A percentile compares a stretch with the other conserved stretches of the same genome.
Conservation (phyloP, 768 basidiomycete genomes). For the Suillus americanus region DNA sequence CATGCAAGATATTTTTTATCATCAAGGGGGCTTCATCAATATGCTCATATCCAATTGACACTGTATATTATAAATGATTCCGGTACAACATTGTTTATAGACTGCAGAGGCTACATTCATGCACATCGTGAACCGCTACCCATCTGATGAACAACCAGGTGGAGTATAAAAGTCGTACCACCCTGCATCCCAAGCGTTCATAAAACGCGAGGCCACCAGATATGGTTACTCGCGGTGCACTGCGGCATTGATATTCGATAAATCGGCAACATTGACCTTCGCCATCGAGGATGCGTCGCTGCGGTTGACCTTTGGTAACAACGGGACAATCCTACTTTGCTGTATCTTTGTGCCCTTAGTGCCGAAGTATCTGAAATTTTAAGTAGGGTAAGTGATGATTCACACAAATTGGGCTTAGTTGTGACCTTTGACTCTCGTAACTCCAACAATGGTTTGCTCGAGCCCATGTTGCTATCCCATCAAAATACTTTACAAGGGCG, state of each 20-base stretch:
- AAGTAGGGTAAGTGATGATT: background rate
- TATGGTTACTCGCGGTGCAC: background rate
- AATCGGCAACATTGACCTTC: background rate
- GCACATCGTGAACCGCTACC: no score
- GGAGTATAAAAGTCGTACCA: no score
- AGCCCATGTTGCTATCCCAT: constrained; percentile 27
- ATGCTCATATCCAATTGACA: no score
- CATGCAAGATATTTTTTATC: no score
- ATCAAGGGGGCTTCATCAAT: no score
- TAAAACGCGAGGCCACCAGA: no score
- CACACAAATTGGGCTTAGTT: background rate
- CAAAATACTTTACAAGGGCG: constrained; percentile 23
- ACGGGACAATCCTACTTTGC: constrained; percentile 14
- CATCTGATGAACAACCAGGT: no score
- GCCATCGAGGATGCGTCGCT: background rate
- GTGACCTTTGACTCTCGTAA: constrained; percentile 27
- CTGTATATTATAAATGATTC: no score
- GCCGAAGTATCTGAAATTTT: constrained; percentile 28
- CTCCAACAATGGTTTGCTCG: constrained; percentile 28
- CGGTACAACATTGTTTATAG: no score
- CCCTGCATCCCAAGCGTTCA: no score
- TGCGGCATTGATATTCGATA: background rate
- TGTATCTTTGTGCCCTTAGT: constrained; percentile 22
- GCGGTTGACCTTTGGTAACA: background rate
- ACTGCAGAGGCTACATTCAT: no score